Base-by-base conservation (phyloP, 495 filamentous ascomycete genomes). In the Hamigera avellanea region DNA sequence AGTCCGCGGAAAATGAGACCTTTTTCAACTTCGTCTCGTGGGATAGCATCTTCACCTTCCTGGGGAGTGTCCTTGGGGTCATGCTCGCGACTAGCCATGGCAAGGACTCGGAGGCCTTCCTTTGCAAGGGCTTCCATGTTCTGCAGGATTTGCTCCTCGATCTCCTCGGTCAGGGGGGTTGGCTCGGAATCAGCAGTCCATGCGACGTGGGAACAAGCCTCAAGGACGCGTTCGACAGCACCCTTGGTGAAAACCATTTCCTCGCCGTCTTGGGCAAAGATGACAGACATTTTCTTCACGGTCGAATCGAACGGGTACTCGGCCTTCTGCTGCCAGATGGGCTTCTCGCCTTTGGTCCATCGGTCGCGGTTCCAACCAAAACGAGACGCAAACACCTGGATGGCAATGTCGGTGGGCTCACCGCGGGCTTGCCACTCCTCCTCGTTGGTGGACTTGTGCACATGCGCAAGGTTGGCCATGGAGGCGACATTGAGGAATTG, bases 161-260 rank as follows among this genome's bases (percentile, higher is more conserved):
- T 55, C 0, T 63, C 54, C 4, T 68, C 59, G 8, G 56, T 51
- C 37, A 78, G 43, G 1, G 62, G 45, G 2, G 43, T 58, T 0
- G 66, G 54, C 4, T 43, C 48, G 0, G 58, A 40, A 3, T 49
- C 62, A 8, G 61, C 45, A n/a, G 56, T 51, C 54, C 60, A 59
- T 37, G 63, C 61, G 38, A 76, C 56, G 1, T 52, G 54, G 4
- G 59, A 63, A 57, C 83, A 88, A 6, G 82, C 54, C 38, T 86
- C 81, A 23, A 91, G 52, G 8, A 91, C 66, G 14, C 81, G 74
- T 54, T 91, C 84, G 25, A 86, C 83, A 5, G 84, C 84, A 3
- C 84, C 84, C 52, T 91, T 91, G 38, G 75, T 78, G 49, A 86
- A 87, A 8, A 78, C 51, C 41, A 66, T 52, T 19, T 70, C 49